Evolutionary conservation across 163 green algal genomes (phyloP), one percentile per base, ranked within the genome.

Genomic region (Volvox carteri): DNA sequence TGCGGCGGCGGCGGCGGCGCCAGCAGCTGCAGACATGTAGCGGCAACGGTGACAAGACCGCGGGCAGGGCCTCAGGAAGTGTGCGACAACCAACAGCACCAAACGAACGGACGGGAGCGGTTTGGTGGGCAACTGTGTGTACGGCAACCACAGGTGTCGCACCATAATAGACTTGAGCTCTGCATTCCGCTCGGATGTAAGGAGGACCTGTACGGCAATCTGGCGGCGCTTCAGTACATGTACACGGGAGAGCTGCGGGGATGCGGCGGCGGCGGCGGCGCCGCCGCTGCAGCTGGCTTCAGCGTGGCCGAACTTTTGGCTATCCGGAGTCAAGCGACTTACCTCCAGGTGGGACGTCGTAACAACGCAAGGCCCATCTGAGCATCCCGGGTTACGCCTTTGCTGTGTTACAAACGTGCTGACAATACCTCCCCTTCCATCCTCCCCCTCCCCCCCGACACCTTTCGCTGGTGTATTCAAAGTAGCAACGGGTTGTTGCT

Each of bases 271-370:
- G 46, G 37, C 8, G 72, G 42, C 42, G 23, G 42, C 19, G 72
- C 5, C 42, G 42, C 25, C 72, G 25, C 12, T 42, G 42, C 23
- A 41, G 42, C 14, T 39, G 72, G 9, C 12, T 54, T 74, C 62
- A 74, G 42, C 4, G 72, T 62, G 9, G 3, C 72, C 1, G 28
- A 68, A 30, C 30, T 68, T 25, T 30, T 83, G 46, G n/a, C n/a
- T 5, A n/a, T 83, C n/a, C 46, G 74, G 46, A 46, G 48, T 11
- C 74, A 68, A 46, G 74, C 74, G 8, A 33, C 46, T 7, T 83
- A 83, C 74, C 48, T 83, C 4, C 72, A 79, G 68, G 68, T 78
- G 68, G 50, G 50, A 60, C n/a, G n/a, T n/a, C n/a, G n/a, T n/a
- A n/a, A n/a, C n/a, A n/a, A n/a, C n/a, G n/a, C n/a, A n/a, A n/a